Conservation (phyloP, 306 rosid genomes). For the Bauhinia variegata region DNA sequence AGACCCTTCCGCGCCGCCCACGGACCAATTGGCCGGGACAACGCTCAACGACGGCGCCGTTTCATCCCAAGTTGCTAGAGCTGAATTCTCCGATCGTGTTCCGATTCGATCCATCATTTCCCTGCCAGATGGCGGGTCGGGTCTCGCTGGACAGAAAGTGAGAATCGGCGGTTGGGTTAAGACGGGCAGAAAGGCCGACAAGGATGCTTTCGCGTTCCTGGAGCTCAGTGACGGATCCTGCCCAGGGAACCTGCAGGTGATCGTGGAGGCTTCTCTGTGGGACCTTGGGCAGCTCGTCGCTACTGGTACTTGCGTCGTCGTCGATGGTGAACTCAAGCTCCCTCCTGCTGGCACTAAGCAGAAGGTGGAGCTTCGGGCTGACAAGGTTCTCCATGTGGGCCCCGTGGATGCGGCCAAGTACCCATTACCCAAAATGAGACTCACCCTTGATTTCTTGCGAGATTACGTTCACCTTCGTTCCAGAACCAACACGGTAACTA, state of each 20-base stretch:
- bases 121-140: constrained; percentile 78
- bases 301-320: constrained; percentile 82
- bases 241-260: constrained; percentile 81
- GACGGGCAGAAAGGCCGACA: constrained; percentile 94
- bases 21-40: constrained; percentile 55
- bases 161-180: constrained; percentile 94
- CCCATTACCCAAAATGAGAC: constrained; percentile 80
- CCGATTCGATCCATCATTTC: constrained; percentile 64
- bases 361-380: constrained; percentile 83
- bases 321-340: constrained; percentile 74
- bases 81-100: constrained; percentile 78
- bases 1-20: constrained; percentile 38
- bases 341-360: constrained; percentile 85
- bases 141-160: constrained; percentile 59
- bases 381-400: constrained; percentile 77
- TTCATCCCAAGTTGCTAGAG: constrained; percentile 34
- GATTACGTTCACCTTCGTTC: constrained; percentile 89
- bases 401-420: constrained; percentile 82
- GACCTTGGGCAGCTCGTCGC: constrained; percentile 79
- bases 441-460: constrained; percentile 77
- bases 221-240: constrained; percentile 90
- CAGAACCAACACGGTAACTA: constrained; percentile 77
- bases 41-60: constrained; percentile 33
- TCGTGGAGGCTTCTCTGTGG: constrained; percentile 70
- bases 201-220: constrained; percentile 86